These are phyloP conservation scores for Nakazawaea holstii DNA, from an alignment of 805 yeast species.

Conservation along the genomic window DNA sequence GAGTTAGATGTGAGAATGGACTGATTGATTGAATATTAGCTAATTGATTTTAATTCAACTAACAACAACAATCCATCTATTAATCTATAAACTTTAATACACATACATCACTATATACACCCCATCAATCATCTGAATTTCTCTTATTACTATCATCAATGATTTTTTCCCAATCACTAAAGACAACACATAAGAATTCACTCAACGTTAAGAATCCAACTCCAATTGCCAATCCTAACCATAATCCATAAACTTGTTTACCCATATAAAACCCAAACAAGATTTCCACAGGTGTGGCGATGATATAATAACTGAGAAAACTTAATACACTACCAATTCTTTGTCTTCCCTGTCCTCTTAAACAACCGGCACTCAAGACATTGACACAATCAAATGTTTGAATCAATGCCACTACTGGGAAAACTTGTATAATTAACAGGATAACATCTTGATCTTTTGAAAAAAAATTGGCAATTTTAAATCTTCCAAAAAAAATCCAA, in stretches of 20 bases:
- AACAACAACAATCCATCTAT: background rate
- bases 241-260: constrained; percentile 38
- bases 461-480: constrained; percentile 33
- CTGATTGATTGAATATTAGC: too few relatives aligned
- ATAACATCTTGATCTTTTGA: constrained; percentile 34
- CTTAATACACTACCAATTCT: constrained; percentile 44
- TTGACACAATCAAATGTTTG: constrained; percentile 44
- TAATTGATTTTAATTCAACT: too few relatives aligned
- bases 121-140: constrained; percentile 20
- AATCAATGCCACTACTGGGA: constrained; percentile 43
- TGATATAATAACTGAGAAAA: constrained; percentile 38
- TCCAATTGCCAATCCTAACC: constrained; percentile 43
- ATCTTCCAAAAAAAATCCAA: constrained; percentile 32
- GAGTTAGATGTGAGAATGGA: too few relatives aligned
- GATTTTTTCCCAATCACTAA: constrained; percentile 50
- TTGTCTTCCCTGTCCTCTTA: constrained; percentile 53
- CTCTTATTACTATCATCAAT: constrained; percentile 28
- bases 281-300: constrained; percentile 45
- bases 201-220: constrained; percentile 32
- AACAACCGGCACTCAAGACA: constrained; percentile 40
- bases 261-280: constrained; percentile 35
- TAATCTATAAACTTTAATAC: too few relatives aligned
- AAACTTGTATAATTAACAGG: constrained; percentile 31
- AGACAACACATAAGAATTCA: constrained; percentile 35
- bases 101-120: too few relatives aligned